Base-by-base conservation (phyloP, 257 asterid species). In the Plectranthus barbatus region DNA sequence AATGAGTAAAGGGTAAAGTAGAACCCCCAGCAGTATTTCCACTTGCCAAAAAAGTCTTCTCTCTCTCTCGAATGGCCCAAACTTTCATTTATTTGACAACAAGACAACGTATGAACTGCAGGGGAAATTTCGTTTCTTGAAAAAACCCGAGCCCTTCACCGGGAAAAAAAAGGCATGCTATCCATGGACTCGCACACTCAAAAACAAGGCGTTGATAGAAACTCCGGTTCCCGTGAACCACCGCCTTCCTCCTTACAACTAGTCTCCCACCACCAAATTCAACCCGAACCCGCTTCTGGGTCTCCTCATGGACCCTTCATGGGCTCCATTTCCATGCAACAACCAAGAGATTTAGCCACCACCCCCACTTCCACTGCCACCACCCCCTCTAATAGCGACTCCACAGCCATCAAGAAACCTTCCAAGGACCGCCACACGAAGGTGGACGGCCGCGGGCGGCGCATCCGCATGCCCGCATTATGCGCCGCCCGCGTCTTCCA, bases 401-500 rank as follows among this genome's bases (percentile, higher is more conserved):
- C 19, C 36, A 72, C 71, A 20, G 45, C 72, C 14, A 62, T 56
- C 18, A 81, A 79, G 68, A 81, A 84, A 42, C 89, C 95, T 1
- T 77, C 87, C 8, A 86, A 86, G 11, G 91, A 86, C 71, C 88
- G 95, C 20, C n/a, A n/a, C n/a, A n/a, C n/a, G n/a, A n/a, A n/a
- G n/a, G 95, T 86, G 36, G 91, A 86, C 29, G 91, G 91, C 37
- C 86, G n/a, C n/a, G n/a, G n/a, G n/a, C n/a, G n/a, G n/a, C n/a
- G n/a, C n/a, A n/a, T n/a, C 91, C 84, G 91, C 44, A 81, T 86
- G 95, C 95, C 95, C 54, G 86, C 95, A 8, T 24, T 86, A 12
- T 86, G 95, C 80, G 95, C 91, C 26, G 95, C 95, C 23, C 74
- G 95, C 1, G 89, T 86, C 24, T 84, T 84, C 37, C 95, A 86